Conservation (phyloP, 306 rosid genomes). For the Quercus rubra region DNA sequence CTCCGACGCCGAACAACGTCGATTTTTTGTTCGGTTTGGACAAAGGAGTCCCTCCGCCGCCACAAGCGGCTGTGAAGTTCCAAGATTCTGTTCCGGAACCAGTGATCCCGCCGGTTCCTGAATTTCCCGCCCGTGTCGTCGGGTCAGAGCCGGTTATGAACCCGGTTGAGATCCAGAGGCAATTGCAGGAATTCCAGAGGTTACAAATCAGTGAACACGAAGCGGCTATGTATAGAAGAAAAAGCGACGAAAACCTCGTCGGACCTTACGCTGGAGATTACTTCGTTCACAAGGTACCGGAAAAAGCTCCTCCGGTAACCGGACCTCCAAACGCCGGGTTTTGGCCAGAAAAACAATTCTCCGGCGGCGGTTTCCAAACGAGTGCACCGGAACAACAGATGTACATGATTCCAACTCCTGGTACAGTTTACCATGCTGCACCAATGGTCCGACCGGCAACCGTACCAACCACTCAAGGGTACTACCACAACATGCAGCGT, state of each 20-base stretch:
- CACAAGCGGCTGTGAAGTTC: conserved; percentile 23
- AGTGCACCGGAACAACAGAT: conserved; percentile 47
- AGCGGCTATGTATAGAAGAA: conserved; percentile 51
- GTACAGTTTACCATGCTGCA: conserved; percentile 45
- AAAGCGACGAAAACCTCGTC: conserved; percentile 42
- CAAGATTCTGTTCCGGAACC: conserved; percentile 50
- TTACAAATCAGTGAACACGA: conserved; percentile 62
- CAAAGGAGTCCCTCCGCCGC: conserved; percentile 36
- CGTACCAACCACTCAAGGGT: conserved; percentile 47
- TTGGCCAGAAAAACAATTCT: conserved; percentile 62
- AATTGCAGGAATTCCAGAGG: conserved; percentile 59
- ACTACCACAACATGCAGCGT: conserved; percentile 61
- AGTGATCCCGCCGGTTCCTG: conserved; percentile 32
- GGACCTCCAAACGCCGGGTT: conserved; percentile 32
- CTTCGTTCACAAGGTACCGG: conserved; percentile 50
- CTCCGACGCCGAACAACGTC: conserved; percentile 36
- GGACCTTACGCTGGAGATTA: conserved; percentile 63
- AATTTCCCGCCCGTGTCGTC: conserved; percentile 31
- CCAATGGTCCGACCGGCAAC: conserved; percentile 49
- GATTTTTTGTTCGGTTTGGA: conserved; percentile 67
- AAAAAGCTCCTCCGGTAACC: conserved; percentile 28
- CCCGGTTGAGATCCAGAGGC: conserved; percentile 64
- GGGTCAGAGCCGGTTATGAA: conserved; percentile 42
- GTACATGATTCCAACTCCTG: conserved; percentile 58
- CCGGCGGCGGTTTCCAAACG: conserved; percentile 42